Base-by-base conservation (phyloP, 2,329 filamentous ascomycete species). In the Pleomassaria siparia region DNA sequence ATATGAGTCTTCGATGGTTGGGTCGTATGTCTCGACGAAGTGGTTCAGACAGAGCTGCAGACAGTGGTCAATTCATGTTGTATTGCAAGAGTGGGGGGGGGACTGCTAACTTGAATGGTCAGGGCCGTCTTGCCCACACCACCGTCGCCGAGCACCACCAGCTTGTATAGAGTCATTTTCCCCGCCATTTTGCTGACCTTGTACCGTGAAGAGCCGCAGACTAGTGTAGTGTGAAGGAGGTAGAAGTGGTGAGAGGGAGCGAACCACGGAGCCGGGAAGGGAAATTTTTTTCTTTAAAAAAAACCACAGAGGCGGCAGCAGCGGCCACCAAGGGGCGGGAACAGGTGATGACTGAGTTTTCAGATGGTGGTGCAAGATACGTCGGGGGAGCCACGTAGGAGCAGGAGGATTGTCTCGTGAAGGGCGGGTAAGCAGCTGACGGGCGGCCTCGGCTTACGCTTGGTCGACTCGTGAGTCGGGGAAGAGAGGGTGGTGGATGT, bases 81-180 rank as follows among this genome's bases (percentile, higher is more conserved):
- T 6, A 30, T 21, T 20, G 21, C 12, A 35, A 15, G 28, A 28
- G 33, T 22, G 26, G 4, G 18, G 91, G 87, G 66, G 89, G 35
- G 44, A 21, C 11, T 25, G 45, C 90, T 75, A 92, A 84, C 82
- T 76, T 85, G 91, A 69, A 96, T 96, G 49, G 91, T 96, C 69
- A 96, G 79, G 65, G 91, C 91, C 43, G 91, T 96, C 76, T 96
- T 96, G 62, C 91, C 91, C 53, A 96, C 91, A 74, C 91, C 91
- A 76, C 91, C 91, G 72, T 96, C 91, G 63, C 91, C 91, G 56
- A 96, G 79, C 76, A 96, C 91, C 83, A 96, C 91, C 81, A 96
- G 76, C 77, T 95, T 95, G 80, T 96, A 95, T 72, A 95, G 77
- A 69, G 91, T 91, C 90, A 95, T 95, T 80, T 92, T 91, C 67